These are phyloP conservation scores for Hibiscus syriacus DNA, from an alignment of 345 rosid genomes.

Conservation along the genomic window DNA sequence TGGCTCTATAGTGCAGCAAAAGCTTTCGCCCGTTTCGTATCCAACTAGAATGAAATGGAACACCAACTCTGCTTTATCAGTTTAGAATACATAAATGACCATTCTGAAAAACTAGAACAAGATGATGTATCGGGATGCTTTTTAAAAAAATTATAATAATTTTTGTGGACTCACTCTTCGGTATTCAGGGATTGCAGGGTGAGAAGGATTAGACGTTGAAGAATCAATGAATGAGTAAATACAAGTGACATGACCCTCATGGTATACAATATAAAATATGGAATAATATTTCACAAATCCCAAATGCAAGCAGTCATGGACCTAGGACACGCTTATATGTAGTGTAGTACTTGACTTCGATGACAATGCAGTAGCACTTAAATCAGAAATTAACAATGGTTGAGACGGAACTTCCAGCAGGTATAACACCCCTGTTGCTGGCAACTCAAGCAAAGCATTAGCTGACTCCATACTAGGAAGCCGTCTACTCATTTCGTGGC, in stretches of 20 bases:
- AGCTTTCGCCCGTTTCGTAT: slow-evolving; percentile 23
- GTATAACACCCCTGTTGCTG: slow-evolving; percentile 49
- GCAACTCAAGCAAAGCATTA: slow-evolving; percentile 84
- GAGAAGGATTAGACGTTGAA: not conserved
- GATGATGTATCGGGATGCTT: slow-evolving; percentile 26
- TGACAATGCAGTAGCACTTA: slow-evolving; percentile 26
- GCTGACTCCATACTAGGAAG: slow-evolving; percentile 89
- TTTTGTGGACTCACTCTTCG: not conserved
- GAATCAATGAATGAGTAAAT: not conserved
- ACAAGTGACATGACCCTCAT: not conserved
- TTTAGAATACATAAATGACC: slow-evolving; percentile 32
- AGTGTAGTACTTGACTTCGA: slow-evolving; percentile 26
- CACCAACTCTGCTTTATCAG: slow-evolving; percentile 23
- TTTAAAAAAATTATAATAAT: too few relatives aligned
- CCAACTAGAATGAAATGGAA: slow-evolving; percentile 23
- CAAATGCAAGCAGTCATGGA: not conserved
- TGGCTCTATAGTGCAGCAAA: slow-evolving; percentile 15
- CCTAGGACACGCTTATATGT: slow-evolving; percentile 22
- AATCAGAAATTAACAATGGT: slow-evolving; percentile 62
- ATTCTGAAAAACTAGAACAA: slow-evolving; percentile 15
- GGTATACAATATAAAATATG: not conserved
- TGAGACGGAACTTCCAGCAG: slow-evolving; percentile 71
- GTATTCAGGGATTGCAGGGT: not conserved
- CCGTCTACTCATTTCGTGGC: slow-evolving; percentile 83
- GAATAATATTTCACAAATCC: not conserved